A percentile compares a stretch with the other conserved stretches of the same genome.
These are phyloP conservation scores for Bipolaris cookei DNA, from an alignment of 2,329 filamentous ascomycete species.

Conservation along the genomic window DNA sequence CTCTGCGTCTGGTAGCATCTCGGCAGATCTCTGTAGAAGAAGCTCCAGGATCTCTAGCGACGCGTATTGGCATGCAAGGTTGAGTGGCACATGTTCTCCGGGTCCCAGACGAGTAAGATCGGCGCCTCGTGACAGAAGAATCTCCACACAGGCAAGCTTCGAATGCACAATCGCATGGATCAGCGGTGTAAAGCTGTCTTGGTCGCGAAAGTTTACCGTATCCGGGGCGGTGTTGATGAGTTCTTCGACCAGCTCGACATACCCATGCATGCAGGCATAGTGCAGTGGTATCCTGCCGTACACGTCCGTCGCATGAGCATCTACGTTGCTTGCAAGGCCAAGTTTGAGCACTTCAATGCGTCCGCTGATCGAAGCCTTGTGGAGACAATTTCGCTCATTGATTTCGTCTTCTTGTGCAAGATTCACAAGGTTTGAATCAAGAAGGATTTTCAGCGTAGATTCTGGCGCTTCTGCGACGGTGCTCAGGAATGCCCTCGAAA, in stretches of 20 bases:
- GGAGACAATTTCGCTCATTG: constrained; percentile 94
- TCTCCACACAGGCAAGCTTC: constrained; percentile 78
- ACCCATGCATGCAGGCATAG: constrained; percentile 94
- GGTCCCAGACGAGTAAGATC: constrained; percentile 85
- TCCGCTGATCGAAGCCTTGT: constrained; percentile 95
- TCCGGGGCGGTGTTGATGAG: constrained; percentile 72
- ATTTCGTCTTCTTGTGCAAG: constrained; percentile 96
- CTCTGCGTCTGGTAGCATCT: constrained; percentile 91
- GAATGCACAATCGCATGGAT: constrained; percentile 94
- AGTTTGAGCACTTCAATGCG: constrained; percentile 78
- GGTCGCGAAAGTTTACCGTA: constrained; percentile 87
- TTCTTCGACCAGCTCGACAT: constrained; percentile 79
- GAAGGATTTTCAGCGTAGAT: constrained; percentile 74
- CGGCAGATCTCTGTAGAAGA: constrained; percentile 78
- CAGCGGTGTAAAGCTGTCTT: constrained; percentile 95
- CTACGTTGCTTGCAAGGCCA: constrained; percentile 76
- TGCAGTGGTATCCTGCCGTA: constrained; percentile 93
- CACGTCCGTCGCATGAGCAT: constrained; percentile 82
- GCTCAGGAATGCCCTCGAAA: constrained; percentile 88
- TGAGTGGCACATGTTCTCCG: constrained; percentile 90
- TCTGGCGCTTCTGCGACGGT: constrained; percentile 85
- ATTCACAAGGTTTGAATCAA: constrained; percentile 83
- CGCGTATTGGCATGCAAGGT: constrained; percentile 92
- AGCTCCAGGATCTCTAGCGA: constrained; percentile 84
- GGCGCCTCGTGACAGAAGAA: constrained; percentile 78